These are phyloP conservation scores for Oldenlandia corymbosa DNA, from an alignment of 257 asterid genomes.

Conservation along the genomic window DNA sequence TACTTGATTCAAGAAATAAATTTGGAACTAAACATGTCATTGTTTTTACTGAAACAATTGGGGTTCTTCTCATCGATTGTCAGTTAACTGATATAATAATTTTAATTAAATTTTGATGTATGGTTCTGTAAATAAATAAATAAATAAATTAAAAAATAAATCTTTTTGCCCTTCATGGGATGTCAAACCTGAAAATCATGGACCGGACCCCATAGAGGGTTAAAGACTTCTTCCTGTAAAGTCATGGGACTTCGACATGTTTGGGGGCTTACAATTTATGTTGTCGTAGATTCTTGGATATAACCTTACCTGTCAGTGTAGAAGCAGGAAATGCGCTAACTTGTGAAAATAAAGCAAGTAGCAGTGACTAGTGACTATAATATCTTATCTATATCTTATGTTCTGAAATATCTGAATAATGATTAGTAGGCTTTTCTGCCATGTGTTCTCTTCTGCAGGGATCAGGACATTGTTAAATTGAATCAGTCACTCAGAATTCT, in stretches of 20 bases:
- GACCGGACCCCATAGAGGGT: no score
- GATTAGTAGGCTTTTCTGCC: constrained; percentile 1
- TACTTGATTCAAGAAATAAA: no score
- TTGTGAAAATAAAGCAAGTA: neutral
- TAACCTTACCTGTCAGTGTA: neutral
- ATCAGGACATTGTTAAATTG: constrained; percentile 49
- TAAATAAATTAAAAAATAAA: no score
- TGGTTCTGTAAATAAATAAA: no score
- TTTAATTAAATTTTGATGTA: no score
- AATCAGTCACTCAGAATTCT: constrained; percentile 85
- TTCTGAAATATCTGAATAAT: constrained; percentile 7
- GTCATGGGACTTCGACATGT: neutral
- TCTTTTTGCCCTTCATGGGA: no score
- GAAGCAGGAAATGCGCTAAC: neutral
- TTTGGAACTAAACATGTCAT: no score
- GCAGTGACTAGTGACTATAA: neutral
- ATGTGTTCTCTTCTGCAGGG: constrained; percentile 42
- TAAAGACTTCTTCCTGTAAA: neutral
- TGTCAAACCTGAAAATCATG: no score
- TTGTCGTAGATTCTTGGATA: neutral
- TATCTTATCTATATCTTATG: neutral
- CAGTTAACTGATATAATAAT: no score
- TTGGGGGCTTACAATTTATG: neutral
- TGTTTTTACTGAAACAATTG: no score
- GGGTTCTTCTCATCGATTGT: no score